Evolutionary conservation across 2,329 filamentous ascomycete species (phyloP), one percentile per base, ranked within the genome.

Genomic region (Aspergillus versicolor): DNA sequence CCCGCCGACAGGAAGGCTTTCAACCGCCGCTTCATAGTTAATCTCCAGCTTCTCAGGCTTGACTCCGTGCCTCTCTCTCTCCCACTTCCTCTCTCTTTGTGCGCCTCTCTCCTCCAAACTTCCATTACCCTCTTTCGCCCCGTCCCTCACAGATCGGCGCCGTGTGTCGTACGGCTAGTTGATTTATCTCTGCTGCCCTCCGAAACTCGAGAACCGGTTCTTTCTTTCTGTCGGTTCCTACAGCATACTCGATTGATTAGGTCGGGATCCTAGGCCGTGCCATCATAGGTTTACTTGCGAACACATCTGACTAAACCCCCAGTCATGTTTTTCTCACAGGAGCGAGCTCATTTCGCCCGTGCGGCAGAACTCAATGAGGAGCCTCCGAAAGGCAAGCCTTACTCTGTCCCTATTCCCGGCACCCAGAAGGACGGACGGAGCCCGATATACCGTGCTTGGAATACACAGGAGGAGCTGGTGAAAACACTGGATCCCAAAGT

Each of bases 361-460:
- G 74, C 75, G 13, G 67, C 70, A 43, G 83, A 87, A 70, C 76
- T 91, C 56, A 76, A 81, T 51, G 71, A 77, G 56, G 81, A 84
- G 15, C 91, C 91, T 47, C 87, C 90, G 3, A 83, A 88, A 8
- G 91, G 91, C 62, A 79, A 84, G 48, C 90, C 92, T 1, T 94
- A 94, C 71, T 89, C 88, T 45, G 80, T 96, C 13, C 79, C 91
- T 12, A 67, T 99, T 19, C 88, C 91, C 1, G 89, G 89, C 61
- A 88, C 88, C 46, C 85, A 90, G 74, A 79, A 82, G 59, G 86
- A 90, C 48, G 89, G 87, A 58, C 87, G 92, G 64, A 89, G 83
- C 49, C 78, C 85, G 46, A 77, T 95, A 62, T 97, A 97, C 77
- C 86, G 94, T 60, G 88, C 96, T 75, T 95, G 88, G 85, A 84